These are phyloP conservation scores for Globisporangium carolinianum DNA, from an alignment of 352 stramenopile genomes.

Conservation along the genomic window DNA sequence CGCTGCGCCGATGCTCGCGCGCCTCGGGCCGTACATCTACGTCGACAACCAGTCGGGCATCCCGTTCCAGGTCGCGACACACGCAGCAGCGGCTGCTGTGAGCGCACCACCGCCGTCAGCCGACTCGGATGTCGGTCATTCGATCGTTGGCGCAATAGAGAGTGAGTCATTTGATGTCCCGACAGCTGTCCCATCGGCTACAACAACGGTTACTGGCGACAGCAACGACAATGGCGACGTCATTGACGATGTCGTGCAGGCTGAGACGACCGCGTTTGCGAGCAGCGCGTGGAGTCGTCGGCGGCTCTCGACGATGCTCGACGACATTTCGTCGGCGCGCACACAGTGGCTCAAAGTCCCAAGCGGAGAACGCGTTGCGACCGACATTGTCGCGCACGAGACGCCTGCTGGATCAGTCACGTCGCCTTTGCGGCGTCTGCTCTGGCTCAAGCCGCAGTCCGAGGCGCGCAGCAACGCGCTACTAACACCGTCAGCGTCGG, in stretches of 20 bases:
- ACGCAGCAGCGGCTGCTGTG: slow-evolving; percentile 20
- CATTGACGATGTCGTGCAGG: slow-evolving; percentile 39
- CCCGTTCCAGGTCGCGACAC: slow-evolving; percentile 68
- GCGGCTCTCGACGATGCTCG: slow-evolving; percentile 64
- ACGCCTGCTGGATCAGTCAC: slow-evolving; percentile 76
- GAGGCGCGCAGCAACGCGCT: slow-evolving; percentile 12
- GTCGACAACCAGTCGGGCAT: slow-evolving; percentile 85
- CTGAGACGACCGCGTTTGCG: slow-evolving; percentile 39
- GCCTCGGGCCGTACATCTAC: slow-evolving; percentile 78
- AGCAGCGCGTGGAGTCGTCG: slow-evolving; percentile 49
- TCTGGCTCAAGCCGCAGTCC: slow-evolving; percentile 77
- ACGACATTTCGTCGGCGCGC: slow-evolving; percentile 65
- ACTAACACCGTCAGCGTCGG: slow-evolving; percentile 16
- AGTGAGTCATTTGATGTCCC: slow-evolving; percentile 48
- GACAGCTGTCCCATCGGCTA: slow-evolving; percentile 26
- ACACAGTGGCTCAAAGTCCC: slow-evolving; percentile 63
- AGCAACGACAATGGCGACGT: slow-evolving; percentile 18
- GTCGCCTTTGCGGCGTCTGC: slow-evolving; percentile 56
- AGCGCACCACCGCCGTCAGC: slow-evolving; percentile 12
- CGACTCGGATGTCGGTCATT: not conserved
- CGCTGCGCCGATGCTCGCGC: slow-evolving; percentile 19
- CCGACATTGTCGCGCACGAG: slow-evolving; percentile 77
- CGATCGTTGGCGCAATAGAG: not conserved
- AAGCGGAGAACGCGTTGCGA: slow-evolving; percentile 60
- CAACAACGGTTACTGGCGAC: slow-evolving; percentile 3